Evolutionary conservation across 352 stramenopile genomes (phyloP), one percentile per base, ranked within the genome.

Genomic region (Globisporangium perplexum): DNA sequence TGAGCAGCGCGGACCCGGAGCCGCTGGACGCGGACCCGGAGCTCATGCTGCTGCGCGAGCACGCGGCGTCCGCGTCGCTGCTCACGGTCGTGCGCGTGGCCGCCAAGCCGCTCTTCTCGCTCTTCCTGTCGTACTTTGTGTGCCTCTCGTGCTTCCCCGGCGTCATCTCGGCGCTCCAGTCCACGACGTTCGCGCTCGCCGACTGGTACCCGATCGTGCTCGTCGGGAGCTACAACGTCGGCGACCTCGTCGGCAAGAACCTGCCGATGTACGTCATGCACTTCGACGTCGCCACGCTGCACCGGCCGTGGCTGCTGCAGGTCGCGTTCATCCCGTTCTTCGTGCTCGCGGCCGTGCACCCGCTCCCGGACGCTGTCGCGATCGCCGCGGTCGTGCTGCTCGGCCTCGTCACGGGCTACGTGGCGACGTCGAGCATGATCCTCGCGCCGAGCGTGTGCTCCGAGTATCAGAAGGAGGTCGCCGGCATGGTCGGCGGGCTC

Each of bases 181-280:
- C 79, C 12, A 79, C 73, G 47, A 82, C 74, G 28, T 65, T 84
- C 39, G 26, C 55, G 12, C 52, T 90, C 23, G 74, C 63, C 14
- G 74, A 86, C 62, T 90, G 79, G 77, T 93, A 90, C 50, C 70
- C 82, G 3, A 84, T 93, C 43, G 66, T 93, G 0, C 57, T 90
- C 17, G 81, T 90, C 15, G 79, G 77, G 2, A 83, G 75, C 65
- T 93, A 78, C 59, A 93, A 86, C 50, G 38, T 88, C 12, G 82
- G 79, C 31, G 82, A 93, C 51, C 68, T 90, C 23, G 49, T 93
- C 2, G 82, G 82, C n/a, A 93, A 93, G 64, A 90, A 78, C 55
- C 52, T 90, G 30, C 79, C 80, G 5, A 57, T 88, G 49, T 82
- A 86, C 57, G 55, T 68, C 46, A 84, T 89, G 70, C 83, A 86